Evolutionary conservation across 805 yeast genomes (phyloP).

Genomic region (Candida chauliodis): DNA sequence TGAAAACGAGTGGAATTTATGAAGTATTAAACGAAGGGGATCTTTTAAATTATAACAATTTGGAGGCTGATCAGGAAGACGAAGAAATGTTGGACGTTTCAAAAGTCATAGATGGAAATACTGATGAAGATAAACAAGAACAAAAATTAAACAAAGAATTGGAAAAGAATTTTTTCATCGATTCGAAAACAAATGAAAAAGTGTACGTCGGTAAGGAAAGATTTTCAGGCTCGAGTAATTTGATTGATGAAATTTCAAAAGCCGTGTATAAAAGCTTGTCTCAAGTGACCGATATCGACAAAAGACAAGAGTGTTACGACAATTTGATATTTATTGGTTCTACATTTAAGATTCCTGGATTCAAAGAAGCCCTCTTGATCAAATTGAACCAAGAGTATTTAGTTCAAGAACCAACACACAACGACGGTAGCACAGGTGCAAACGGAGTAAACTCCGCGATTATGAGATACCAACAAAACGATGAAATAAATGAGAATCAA

Average conservation of each 20-base stretch:
- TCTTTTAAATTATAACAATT: conserved; percentile 57
- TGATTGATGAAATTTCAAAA: conserved; percentile 53
- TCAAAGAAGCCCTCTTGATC: conserved; percentile 64
- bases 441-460: conserved; percentile 36
- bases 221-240: conserved; percentile 69
- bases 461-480: conserved; percentile 42
- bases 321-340: conserved; percentile 76
- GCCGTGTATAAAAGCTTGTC: conserved; percentile 51
- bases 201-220: conserved; percentile 85
- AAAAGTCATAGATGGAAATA: conserved; percentile 62
- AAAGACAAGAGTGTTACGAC: conserved; percentile 81
- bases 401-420: conserved; percentile 31
- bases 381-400: conserved; percentile 56
- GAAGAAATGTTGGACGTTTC: conserved; percentile 84
- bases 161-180: conserved; percentile 69
- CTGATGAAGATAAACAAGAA: conserved; percentile 26
- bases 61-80: conserved; percentile 23
- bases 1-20: conserved; percentile 71
- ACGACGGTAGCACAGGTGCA: conserved; percentile 10
- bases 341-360: conserved; percentile 72
- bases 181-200: conserved; percentile 48
- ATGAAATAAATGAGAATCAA: conserved; percentile 29
- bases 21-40: conserved; percentile 74
- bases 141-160: conserved; percentile 59
- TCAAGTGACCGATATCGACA: conserved; percentile 62